Evolutionary conservation across 495 filamentous ascomycete species (phyloP).

Genomic region (Rhypophila decipiens): DNA sequence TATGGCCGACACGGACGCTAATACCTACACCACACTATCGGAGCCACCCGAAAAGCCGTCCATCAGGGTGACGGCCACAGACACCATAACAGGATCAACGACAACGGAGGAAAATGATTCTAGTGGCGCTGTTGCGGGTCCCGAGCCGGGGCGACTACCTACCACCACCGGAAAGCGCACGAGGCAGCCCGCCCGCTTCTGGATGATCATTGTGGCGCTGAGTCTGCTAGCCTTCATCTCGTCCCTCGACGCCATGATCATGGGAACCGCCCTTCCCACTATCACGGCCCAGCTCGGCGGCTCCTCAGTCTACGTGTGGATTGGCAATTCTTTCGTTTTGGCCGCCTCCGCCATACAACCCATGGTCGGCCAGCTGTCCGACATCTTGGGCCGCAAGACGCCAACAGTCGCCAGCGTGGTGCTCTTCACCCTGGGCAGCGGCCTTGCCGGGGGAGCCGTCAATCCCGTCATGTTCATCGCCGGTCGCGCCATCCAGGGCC

Average conservation of each 20-base stretch:
- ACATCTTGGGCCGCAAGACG: slow-evolving; percentile 14
- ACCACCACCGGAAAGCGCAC: too few species aligned
- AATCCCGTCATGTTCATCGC: slow-evolving; percentile 56
- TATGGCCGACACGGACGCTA: too few species aligned
- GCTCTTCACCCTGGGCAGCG: slow-evolving; percentile 33
- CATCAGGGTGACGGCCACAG: too few species aligned
- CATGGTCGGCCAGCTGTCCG: slow-evolving; percentile 9
- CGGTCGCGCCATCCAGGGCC: slow-evolving; percentile 69
- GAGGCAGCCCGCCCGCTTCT: background rate
- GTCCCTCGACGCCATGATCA: slow-evolving; percentile 25
- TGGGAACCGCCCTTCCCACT: slow-evolving; percentile 44
- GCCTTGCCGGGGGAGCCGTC: slow-evolving; percentile 23
- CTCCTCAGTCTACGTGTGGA: slow-evolving; percentile 37
- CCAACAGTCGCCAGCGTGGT: slow-evolving; percentile 11
- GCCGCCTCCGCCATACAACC: slow-evolving; percentile 11
- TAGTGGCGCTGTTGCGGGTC: too few species aligned
- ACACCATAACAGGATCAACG: too few species aligned
- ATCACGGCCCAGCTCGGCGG: slow-evolving; percentile 25
- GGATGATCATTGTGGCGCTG: background rate
- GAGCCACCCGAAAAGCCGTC: too few species aligned
- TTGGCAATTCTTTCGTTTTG: slow-evolving; percentile 34
- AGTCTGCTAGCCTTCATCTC: background rate
- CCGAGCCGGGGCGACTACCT: too few species aligned
- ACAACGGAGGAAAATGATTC: too few species aligned
- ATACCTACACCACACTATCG: too few species aligned